Evolutionary conservation across 139 green algal genomes (phyloP).

Genomic region (Chlamydomonas sp.): DNA sequence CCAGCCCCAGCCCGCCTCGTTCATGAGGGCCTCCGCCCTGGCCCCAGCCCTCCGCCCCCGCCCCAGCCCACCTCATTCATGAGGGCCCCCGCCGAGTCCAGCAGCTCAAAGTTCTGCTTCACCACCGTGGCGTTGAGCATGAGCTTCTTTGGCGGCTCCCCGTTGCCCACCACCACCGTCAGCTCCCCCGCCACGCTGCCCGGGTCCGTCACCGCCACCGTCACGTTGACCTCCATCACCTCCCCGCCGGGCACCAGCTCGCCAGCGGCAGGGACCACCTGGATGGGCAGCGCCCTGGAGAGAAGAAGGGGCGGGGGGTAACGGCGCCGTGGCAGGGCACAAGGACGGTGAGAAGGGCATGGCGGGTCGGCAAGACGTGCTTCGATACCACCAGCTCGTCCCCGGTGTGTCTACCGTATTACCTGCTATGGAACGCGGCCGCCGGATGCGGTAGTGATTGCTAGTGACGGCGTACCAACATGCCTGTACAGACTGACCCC

Average conservation of each 20-base stretch:
- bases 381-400: no score
- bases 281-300: conserved; percentile 6
- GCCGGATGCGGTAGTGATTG: no score
- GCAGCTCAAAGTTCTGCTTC: conserved; percentile 50
- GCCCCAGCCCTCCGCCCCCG: neutral
- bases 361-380: no score
- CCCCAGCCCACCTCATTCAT: conserved; percentile 27
- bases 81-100: conserved; percentile 32
- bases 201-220: conserved; percentile 23
- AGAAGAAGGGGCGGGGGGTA: no score
- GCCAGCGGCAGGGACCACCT: neutral
- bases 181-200: conserved; percentile 10
- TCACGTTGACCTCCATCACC: conserved; percentile 9
- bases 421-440: no score
- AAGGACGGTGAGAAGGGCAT: no score
- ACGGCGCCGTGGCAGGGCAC: no score
- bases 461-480: no score
- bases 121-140: conserved; percentile 40
- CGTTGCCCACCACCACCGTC: neutral
- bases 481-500: no score
- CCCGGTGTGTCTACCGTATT: no score
- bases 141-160: conserved; percentile 32
- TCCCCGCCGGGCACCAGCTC: neutral
- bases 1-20: neutral
- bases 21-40: neutral